Evolutionary conservation across 495 filamentous ascomycete genomes (phyloP).

Genomic region (Hypoxylon trugodes): DNA sequence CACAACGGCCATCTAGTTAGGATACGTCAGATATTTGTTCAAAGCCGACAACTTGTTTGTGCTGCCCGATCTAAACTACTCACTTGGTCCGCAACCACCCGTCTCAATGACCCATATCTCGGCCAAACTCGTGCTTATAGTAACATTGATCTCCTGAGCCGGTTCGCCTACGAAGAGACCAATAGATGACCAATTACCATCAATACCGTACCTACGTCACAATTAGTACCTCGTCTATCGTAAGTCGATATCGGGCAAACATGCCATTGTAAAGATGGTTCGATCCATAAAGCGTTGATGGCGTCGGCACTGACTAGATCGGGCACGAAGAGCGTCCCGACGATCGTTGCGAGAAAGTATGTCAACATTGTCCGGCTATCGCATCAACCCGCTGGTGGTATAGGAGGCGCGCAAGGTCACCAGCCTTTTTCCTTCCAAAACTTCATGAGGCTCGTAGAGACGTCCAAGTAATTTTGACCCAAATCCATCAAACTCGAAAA

Average conservation of each 20-base stretch:
- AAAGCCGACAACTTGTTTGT: background rate
- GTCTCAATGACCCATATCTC: slow-evolving; percentile 66
- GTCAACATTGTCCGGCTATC: slow-evolving; percentile 44
- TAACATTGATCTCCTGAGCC: slow-evolving; percentile 64
- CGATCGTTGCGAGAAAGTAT: slow-evolving; percentile 43
- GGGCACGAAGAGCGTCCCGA: slow-evolving; percentile 52
- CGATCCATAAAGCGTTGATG: slow-evolving; percentile 50
- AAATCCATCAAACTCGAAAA: slow-evolving; percentile 37
- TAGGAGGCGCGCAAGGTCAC: slow-evolving; percentile 44
- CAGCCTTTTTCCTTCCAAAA: slow-evolving; percentile 37
- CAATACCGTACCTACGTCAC: slow-evolving; percentile 55
- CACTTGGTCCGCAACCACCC: slow-evolving; percentile 58
- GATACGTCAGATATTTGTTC: slow-evolving; percentile 26
- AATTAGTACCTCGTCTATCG: slow-evolving; percentile 34
- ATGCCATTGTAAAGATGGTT: slow-evolving; percentile 54
- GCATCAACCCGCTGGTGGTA: slow-evolving; percentile 39
- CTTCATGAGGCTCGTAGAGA: slow-evolving; percentile 41
- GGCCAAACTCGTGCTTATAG: slow-evolving; percentile 63
- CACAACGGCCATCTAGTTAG: slow-evolving; percentile 50
- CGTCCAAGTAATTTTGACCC: slow-evolving; percentile 19
- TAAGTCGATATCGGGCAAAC: slow-evolving; percentile 24
- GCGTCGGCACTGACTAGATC: slow-evolving; percentile 44
- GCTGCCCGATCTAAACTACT: slow-evolving; percentile 21
- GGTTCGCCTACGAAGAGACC: slow-evolving; percentile 65
- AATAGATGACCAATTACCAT: slow-evolving; percentile 63